Base-by-base conservation (phyloP, 306 rosid species). In the Lotus japonicus region DNA sequence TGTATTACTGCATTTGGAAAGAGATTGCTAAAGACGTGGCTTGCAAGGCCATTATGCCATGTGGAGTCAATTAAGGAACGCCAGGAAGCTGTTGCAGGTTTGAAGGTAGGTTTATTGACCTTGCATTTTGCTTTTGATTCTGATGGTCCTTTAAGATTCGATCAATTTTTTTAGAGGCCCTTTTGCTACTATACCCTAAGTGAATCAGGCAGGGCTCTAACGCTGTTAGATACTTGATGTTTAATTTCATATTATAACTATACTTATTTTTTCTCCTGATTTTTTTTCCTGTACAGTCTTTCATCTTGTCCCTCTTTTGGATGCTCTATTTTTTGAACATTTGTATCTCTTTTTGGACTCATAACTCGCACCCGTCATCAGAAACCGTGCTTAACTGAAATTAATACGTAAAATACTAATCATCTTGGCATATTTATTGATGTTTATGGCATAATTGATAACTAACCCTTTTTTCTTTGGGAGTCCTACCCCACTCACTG, bases 1-100 rank as follows among this genome's bases (percentile, higher is more conserved):
- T 94, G 99, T 76, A 90, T 88, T 66, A 90, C 99, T 4, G 95
- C 97, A 31, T 85, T 88, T 87, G 99, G 99, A 65, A 94, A 86
- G 83, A 87, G 99, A 79, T 73, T 94, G 82, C 90, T 94, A 38
- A 94, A 78, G 79, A 69, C 92, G 43, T 94, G 99, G 99, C 92
- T 90, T 84, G 99, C 96, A 17, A 90, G 97, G 56, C 97, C 99
- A 72, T 82, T 90, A 58, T 85, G 74, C 84, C 82, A 78, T 48
- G 79, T 79, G 21, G 95, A 90, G 78, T 71, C 83, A 69, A 88
- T 94, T 45, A 82, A 79, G 84, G 89, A 84, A 60, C 96, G 97
- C 69, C 97, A 94, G 66, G 82, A 85, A 69, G 95, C 99, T 57
- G 86, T 94, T 46, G 85, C 87, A 39, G 75, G 89, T 73, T 72